Percentiles rank a stretch among this genome's conserved stretches.
phyloP scores from a whole-genome alignment of 2,329 filamentous ascomycete genomes.

The Cladosporium sp. region DNA sequence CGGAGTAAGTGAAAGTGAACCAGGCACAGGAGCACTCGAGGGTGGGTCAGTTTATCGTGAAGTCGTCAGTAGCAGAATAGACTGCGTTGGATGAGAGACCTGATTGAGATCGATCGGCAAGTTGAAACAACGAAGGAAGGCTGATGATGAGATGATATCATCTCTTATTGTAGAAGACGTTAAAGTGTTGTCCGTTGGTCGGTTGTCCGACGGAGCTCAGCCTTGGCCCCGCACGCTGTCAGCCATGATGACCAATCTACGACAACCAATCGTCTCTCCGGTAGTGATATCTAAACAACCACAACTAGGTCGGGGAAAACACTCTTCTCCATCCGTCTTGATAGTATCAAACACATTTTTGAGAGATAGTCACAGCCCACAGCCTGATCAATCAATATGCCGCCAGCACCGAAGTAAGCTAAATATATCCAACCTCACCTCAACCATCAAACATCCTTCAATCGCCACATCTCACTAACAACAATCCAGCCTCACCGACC shows the following conservation, averaged over 20 bases:
- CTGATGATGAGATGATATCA: neutral
- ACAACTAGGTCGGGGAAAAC: neutral
- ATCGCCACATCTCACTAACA: slow-evolving; percentile 6
- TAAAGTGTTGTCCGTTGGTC: neutral
- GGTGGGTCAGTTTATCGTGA: neutral
- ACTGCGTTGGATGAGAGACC: neutral
- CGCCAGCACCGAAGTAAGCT: slow-evolving; percentile 13
- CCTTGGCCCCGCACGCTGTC: neutral
- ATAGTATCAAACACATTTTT: neutral
- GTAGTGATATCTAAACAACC: neutral
- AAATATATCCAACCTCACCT: neutral
- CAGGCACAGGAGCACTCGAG: neutral
- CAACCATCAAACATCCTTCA: neutral
- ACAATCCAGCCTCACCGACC: slow-evolving; percentile 39
- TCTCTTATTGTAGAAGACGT: neutral
- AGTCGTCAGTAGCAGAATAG: neutral
- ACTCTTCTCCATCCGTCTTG: neutral
- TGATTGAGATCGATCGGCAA: neutral
- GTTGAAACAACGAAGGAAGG: too few species aligned
- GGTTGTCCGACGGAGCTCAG: neutral
- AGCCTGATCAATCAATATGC: neutral
- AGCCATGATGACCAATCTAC: neutral
- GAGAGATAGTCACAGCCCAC: neutral
- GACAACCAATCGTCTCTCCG: neutral
- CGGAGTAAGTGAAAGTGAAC: neutral